A percentile compares a stretch with the other conserved stretches of the same genome.
phyloP scores from a whole-genome alignment of 352 stramenopile genomes.

The Halophytophthora batemanensis region DNA sequence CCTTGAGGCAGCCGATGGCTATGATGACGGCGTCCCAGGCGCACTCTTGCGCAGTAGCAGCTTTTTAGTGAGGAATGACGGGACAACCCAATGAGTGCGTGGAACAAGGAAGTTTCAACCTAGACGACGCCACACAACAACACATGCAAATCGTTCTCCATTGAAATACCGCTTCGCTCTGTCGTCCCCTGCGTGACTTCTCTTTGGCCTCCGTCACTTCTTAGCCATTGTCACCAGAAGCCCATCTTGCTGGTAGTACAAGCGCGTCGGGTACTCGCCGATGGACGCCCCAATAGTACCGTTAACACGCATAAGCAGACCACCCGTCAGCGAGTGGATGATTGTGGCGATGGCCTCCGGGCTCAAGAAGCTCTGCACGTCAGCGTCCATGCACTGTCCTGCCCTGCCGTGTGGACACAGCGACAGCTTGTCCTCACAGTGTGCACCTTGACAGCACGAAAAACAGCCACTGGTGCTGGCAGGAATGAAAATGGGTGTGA shows the following conservation, averaged over 20 bases:
- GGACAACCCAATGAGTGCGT: no score
- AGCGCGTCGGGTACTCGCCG: conserved; percentile 51
- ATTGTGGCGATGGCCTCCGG: conserved; percentile 74
- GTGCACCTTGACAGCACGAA: conserved; percentile 68
- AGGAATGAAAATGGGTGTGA: conserved; percentile 73
- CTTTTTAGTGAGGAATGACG: no score
- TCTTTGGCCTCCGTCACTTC: conserved; percentile 4
- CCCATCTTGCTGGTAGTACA: conserved; percentile 74
- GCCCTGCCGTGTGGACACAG: conserved; percentile 55
- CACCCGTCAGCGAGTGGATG: conserved; percentile 65
- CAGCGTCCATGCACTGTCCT: conserved; percentile 65
- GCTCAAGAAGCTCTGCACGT: conserved; percentile 65
- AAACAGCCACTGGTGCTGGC: conserved; percentile 63
- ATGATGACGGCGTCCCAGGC: conserved; percentile 85
- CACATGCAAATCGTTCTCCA: no score
- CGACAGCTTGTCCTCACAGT: conserved; percentile 47
- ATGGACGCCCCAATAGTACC: conserved; percentile 72
- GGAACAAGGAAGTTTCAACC: no score
- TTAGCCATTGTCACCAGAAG: conserved; percentile 70
- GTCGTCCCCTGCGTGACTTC: no score
- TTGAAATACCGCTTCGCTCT: no score
- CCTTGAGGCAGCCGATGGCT: conserved; percentile 83
- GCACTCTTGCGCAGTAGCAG: conserved; percentile 40
- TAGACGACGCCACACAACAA: no score
- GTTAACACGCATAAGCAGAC: conserved; percentile 78